phyloP scores from a whole-genome alignment of 2,329 filamentous ascomycete species.

The Phialemonium atrogriseum region DNA sequence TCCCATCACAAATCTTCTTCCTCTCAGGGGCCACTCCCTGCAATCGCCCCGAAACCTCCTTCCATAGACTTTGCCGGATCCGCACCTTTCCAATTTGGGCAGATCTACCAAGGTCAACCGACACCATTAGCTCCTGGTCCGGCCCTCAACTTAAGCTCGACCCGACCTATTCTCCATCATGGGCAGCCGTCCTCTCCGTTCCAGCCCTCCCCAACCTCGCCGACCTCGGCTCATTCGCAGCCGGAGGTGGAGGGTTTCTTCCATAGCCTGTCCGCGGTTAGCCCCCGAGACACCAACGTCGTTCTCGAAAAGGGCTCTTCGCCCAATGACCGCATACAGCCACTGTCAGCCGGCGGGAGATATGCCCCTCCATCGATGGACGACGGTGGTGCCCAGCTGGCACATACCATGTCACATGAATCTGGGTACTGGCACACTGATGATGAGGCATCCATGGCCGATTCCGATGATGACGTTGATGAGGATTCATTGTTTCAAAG shows the following conservation, averaged over 20 bases:
- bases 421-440: constrained; percentile 43
- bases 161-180: constrained; percentile 2
- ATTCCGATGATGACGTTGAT: constrained; percentile 49
- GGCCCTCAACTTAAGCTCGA: constrained; percentile 12
- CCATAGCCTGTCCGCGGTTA: too few relatives aligned
- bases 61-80: constrained; percentile 23
- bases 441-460: constrained; percentile 54
- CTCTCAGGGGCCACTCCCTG: constrained; percentile 28
- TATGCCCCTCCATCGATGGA: too few relatives aligned
- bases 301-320: too few relatives aligned
- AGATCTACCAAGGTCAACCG: constrained; percentile 21
- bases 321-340: constrained; percentile 1
- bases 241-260: not conserved
- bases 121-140: constrained; percentile 15
- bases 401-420: constrained; percentile 11
- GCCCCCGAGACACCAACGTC: too few relatives aligned
- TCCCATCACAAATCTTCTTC: constrained; percentile 29
- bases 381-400: not conserved
- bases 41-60: constrained; percentile 45
- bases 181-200: constrained; percentile 1
- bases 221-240: constrained; percentile 1
- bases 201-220: not conserved
- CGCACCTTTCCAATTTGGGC: constrained; percentile 19
- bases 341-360: too few relatives aligned
- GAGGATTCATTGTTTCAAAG: constrained; percentile 26